Conservation (phyloP, 2,329 filamentous ascomycete genomes). For the Monosporascus sp. region DNA sequence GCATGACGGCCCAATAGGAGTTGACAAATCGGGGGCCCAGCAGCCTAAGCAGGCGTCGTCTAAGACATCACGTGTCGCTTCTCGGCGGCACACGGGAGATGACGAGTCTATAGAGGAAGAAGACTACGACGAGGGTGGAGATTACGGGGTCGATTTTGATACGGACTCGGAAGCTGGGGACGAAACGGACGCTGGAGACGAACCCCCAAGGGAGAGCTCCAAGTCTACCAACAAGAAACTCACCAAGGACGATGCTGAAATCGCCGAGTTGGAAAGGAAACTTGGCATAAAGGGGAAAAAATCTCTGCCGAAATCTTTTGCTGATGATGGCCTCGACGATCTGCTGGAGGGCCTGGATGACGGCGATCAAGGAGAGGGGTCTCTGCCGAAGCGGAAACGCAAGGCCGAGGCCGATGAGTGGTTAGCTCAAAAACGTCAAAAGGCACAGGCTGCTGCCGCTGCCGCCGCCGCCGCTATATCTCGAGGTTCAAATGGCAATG, state of each 20-base stretch:
- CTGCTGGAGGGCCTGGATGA: constrained; percentile 65
- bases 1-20: not conserved
- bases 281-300: constrained; percentile 76
- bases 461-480: constrained; percentile 1
- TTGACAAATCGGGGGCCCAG: not conserved
- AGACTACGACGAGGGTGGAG: constrained; percentile 16
- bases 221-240: constrained; percentile 55
- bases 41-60: constrained; percentile 1
- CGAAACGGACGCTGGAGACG: constrained; percentile 13
- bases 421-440: constrained; percentile 52
- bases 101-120: constrained; percentile 10
- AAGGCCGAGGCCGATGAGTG: constrained; percentile 55
- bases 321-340: constrained; percentile 77
- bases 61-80: constrained; percentile 10
- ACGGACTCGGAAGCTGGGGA: constrained; percentile 26
- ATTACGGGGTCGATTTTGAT: constrained; percentile 20
- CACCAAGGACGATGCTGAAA: constrained; percentile 80
- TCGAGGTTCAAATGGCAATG: no score
- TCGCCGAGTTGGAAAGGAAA: constrained; percentile 80
- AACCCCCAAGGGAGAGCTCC: constrained; percentile 15
- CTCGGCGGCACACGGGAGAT: constrained; percentile 7
- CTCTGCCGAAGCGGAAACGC: constrained; percentile 56
- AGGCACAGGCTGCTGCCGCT: constrained; percentile 28
- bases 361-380: constrained; percentile 38
- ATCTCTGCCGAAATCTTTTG: constrained; percentile 64